Percentiles rank a stretch among this genome's conserved stretches.
These are phyloP conservation scores for Botrytis fabae DNA, from an alignment of 2,329 filamentous ascomycete genomes.

Conservation along the genomic window DNA sequence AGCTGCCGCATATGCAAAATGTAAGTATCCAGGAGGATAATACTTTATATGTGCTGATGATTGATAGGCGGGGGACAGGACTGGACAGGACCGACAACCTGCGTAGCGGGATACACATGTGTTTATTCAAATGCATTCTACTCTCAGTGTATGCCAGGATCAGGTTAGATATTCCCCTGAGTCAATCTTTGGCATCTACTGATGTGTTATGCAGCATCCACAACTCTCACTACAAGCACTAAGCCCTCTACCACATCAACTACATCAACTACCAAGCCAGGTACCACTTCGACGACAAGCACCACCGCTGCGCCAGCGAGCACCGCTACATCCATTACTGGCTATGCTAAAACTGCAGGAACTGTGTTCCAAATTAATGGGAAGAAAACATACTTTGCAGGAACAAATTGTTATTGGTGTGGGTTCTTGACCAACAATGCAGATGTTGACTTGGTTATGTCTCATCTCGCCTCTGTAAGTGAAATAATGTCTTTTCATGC, in stretches of 20 bases:
- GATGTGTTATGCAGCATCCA: neutral
- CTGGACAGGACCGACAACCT: constrained; percentile 16
- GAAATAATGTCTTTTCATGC: neutral
- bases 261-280: constrained; percentile 15
- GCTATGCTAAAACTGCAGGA: constrained; percentile 36
- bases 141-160: constrained; percentile 18
- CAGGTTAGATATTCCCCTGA: neutral
- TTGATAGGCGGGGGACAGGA: constrained; percentile 13
- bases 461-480: constrained; percentile 46
- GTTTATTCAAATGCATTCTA: constrained; percentile 4
- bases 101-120: constrained; percentile 10
- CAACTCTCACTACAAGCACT: constrained; percentile 10
- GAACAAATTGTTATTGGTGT: constrained; percentile 58
- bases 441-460: constrained; percentile 55
- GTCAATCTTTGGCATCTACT: neutral
- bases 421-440: constrained; percentile 53
- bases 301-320: constrained; percentile 21
- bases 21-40: neutral
- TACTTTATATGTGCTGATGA: neutral
- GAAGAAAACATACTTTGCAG: constrained; percentile 51
- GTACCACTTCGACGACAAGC: constrained; percentile 21
- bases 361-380: constrained; percentile 47
- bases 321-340: constrained; percentile 25
- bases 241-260: constrained; percentile 4
- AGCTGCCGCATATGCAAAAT: constrained; percentile 8